Evolutionary conservation across 345 rosid genomes (phyloP), one percentile per base, ranked within the genome.

Genomic region (Arabis hirsuta): DNA sequence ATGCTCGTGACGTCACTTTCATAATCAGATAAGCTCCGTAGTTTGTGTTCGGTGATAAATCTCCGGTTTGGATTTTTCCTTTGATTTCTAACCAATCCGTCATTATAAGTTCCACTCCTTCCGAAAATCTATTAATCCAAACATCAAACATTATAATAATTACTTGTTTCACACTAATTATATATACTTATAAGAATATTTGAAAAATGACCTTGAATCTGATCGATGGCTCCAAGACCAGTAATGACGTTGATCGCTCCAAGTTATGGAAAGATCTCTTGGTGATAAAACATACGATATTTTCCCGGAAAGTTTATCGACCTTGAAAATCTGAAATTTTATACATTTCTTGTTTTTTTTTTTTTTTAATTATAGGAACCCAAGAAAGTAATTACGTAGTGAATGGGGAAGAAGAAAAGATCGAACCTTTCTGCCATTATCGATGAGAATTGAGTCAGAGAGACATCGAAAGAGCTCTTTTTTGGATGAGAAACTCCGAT

Each of bases 241-340:
- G 41, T 80, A 69, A 75, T 67, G 68, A 6, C 92, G 82, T 54
- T 84, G 81, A 32, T 73, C 48, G 65, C 93, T 80, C 92, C 89
- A 79, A 4, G 88, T 77, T 54, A 93, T 90, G 0, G 83, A 76
- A 76, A 90, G 89, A 64, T 86, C 87, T 73, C 88, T 88, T 9
- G 98, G 85, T 3, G 97, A 90, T 24, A 93, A 19, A 53, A 86
- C 6, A 62, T 75, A 88, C 0, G 80, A 77, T 39, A 78, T 86
- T 62, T 60, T 86, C 43, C 96, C 98, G 0, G 83, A 76, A 22
- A 82, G 81, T 75, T 69, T 86, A 43, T 93, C 92, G 29, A 90
- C 12, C 61, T 77, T 80, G 78, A 90, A 85, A 56, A 83, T 80
- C 94, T 90, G 81, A 59, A 14, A 43, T 19, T 13, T 5, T 53